Percentiles rank a stretch among this genome's conserved stretches.
phyloP scores from a whole-genome alignment of 768 basidiomycete genomes.

The Phlebiopsis gigantea region DNA sequence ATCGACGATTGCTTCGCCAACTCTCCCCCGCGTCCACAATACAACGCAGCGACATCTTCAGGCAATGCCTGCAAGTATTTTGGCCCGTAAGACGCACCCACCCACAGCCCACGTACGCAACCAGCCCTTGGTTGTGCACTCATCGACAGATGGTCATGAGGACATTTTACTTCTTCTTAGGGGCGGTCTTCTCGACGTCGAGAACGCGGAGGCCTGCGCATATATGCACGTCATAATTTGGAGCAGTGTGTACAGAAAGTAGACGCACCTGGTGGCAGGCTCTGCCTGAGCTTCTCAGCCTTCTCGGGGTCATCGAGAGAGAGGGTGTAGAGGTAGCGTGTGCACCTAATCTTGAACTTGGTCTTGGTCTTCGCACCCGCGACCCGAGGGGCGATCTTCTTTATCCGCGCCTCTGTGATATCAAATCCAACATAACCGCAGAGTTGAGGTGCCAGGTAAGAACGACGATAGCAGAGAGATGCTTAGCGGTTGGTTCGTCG shows the following conservation, averaged over 20 bases:
- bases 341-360: constrained; percentile 99
- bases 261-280: constrained; percentile 85
- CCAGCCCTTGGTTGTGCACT: constrained; percentile 5
- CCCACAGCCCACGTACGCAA: background rate
- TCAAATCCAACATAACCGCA: background rate
- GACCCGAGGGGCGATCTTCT: constrained; percentile 75
- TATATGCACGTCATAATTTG: background rate
- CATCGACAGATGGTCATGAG: background rate
- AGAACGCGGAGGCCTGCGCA: constrained; percentile 62
- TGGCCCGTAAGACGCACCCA: background rate
- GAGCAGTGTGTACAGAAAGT: background rate
- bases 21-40: background rate
- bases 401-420: constrained; percentile 92
- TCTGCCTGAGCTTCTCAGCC: constrained; percentile 96
- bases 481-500: constrained; percentile 4
- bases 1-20: background rate
- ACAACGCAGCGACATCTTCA: background rate
- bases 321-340: constrained; percentile 96
- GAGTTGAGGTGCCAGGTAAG: too few relatives aligned
- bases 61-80: background rate
- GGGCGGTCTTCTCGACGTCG: constrained; percentile 63
- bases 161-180: constrained; percentile 63
- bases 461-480: background rate
- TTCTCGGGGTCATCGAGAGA: constrained; percentile 94
- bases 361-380: constrained; percentile 73